Base-by-base conservation (phyloP, 2,329 filamentous ascomycete species). In the Ramularia endophylla region DNA sequence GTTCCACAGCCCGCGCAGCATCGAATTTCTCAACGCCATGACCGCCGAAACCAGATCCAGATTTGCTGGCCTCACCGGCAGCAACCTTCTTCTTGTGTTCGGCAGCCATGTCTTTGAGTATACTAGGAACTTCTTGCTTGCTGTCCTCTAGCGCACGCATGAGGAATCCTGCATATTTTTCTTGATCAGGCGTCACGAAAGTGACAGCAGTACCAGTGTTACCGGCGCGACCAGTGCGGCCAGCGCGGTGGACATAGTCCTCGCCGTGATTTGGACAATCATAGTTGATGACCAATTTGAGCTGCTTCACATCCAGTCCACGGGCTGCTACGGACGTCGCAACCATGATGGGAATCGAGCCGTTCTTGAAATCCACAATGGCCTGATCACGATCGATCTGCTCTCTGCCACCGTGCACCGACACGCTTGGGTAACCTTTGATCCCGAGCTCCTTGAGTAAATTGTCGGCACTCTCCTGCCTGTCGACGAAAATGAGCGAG, bases 281-380 rank as follows among this genome's bases (percentile, higher is more conserved):
- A 61, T 87, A 95, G 66, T 97, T 97, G 67, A 98, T 82, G 7
- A 98, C 92, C 22, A 97, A 75, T 64, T 94, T 95, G 25, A 98
- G 74, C 62, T 94, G 87, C 66, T 95, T 95, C 32, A 98, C 90
- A 62, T 98, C 92, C 29, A 98, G 72, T 46, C 92, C 92, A 64
- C 92, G 85, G 37, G 92, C 92, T 28, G 92, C 92, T 44, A 98
- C 87, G 8, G 90, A 95, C 0, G 92, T 98, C 8, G 92, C 92
- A 58, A 97, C 84, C 59, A 98, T 73, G 42, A 98, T 84, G 0
- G 89, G 89, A 35, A 94, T 79, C 31, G 90, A 78, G 41, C 92
- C 92, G 55, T 82, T 85, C 66, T 94, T 97, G 74, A 95, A 95
- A 61, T 95, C 88, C 29, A 84, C 75, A 54, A 95, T 94, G 11